Evolutionary conservation across 495 filamentous ascomycete genomes (phyloP).

Genomic region (Podospora tetraspora): DNA sequence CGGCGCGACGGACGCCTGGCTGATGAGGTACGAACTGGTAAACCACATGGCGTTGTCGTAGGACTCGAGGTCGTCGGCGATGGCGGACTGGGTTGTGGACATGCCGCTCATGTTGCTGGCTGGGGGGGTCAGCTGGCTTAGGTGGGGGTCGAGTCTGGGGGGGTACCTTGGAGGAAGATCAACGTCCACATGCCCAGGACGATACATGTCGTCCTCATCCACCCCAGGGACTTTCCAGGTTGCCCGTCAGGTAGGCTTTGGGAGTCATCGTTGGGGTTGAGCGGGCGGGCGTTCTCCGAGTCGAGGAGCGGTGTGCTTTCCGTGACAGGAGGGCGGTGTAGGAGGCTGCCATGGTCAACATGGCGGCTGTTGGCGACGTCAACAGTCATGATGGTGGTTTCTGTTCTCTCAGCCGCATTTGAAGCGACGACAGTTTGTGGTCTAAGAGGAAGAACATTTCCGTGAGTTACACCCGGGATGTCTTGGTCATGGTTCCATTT

Average conservation of each 20-base stretch:
- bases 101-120: slow-evolving; percentile 72
- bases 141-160: background rate
- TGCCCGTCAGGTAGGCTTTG: background rate
- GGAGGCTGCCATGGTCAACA: slow-evolving; percentile 4
- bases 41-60: slow-evolving; percentile 71
- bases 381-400: background rate
- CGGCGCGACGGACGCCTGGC: slow-evolving; percentile 60
- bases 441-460: background rate
- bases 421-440: background rate
- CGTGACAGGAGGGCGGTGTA: slow-evolving; percentile 19
- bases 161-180: slow-evolving; percentile 40
- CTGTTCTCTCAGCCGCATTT: background rate
- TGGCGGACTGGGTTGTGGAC: slow-evolving; percentile 63
- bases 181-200: slow-evolving; percentile 40
- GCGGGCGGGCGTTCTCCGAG: slow-evolving; percentile 27
- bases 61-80: slow-evolving; percentile 65
- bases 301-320: slow-evolving; percentile 38
- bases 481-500: background rate
- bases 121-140: slow-evolving; percentile 21
- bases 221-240: slow-evolving; percentile 13
- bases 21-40: slow-evolving; percentile 67
- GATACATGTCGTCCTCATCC: slow-evolving; percentile 26
- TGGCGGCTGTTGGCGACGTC: slow-evolving; percentile 1
- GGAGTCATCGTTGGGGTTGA: slow-evolving; percentile 17
- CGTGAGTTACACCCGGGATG: background rate